phyloP scores from a whole-genome alignment of 345 rosid genomes.

The Jatropha curcas region DNA sequence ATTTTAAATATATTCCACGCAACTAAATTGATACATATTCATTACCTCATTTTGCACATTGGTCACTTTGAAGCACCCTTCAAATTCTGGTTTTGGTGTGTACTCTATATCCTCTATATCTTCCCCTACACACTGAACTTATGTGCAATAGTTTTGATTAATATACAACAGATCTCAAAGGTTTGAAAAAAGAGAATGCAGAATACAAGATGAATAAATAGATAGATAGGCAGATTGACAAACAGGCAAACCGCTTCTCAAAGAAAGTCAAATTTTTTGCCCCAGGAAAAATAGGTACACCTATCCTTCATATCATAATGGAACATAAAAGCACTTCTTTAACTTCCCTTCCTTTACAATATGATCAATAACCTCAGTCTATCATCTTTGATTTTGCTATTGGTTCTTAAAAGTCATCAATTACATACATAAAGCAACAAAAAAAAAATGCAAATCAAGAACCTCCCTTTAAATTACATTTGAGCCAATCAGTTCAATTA shows the following conservation, averaged over 20 bases:
- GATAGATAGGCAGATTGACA: neutral
- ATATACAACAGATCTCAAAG: neutral
- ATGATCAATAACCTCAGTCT: neutral
- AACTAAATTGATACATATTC: constrained; percentile 17
- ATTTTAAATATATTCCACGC: neutral
- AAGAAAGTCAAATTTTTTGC: neutral
- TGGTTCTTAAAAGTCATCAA: too few relatives aligned
- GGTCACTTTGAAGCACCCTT: constrained; percentile 81
- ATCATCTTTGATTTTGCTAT: too few relatives aligned
- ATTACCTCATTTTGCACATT: constrained; percentile 81
- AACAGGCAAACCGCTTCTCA: neutral
- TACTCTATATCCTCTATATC: constrained; percentile 92
- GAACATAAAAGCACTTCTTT: neutral
- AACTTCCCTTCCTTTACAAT: neutral
- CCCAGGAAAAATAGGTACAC: neutral
- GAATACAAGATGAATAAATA: neutral
- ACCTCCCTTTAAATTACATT: too few relatives aligned
- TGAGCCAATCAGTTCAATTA: neutral
- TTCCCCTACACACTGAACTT: constrained; percentile 81
- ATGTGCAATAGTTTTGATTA: constrained; percentile 21
- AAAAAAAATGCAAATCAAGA: too few relatives aligned
- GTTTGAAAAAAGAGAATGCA: constrained; percentile 2
- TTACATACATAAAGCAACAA: neutral
- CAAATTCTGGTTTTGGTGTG: constrained; percentile 96
- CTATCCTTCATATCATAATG: neutral